These are phyloP conservation scores for Actinomortierella wolfii DNA, from an alignment of 371 early-diverging fungal species.

Conservation along the genomic window DNA sequence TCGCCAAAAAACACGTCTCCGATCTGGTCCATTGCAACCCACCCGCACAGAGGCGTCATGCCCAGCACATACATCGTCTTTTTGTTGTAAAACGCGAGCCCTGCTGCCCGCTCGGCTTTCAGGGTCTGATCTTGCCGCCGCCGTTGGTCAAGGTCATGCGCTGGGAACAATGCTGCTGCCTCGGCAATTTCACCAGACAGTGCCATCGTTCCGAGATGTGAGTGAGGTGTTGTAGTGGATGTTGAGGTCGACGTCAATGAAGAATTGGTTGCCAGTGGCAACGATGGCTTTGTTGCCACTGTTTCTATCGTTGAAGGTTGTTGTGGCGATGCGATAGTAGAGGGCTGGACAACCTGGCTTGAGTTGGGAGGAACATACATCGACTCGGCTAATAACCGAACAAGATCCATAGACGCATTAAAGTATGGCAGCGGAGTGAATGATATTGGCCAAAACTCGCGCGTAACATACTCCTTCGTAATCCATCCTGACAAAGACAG, in stretches of 20 bases:
- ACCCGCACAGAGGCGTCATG: slow-evolving; percentile 61
- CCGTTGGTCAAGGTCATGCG: slow-evolving; percentile 42
- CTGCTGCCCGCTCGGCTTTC: slow-evolving; percentile 54
- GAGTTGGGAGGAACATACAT: slow-evolving; percentile 23
- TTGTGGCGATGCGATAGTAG: background rate
- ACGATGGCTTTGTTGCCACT: slow-evolving; percentile 3
- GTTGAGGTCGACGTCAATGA: slow-evolving; percentile 2
- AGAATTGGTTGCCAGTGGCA: slow-evolving; percentile 7
- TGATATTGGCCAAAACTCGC: slow-evolving; percentile 34
- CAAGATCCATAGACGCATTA: slow-evolving; percentile 36
- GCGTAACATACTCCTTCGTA: too few species aligned
- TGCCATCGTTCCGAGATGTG: slow-evolving; percentile 32
- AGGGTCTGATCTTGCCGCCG: slow-evolving; percentile 41
- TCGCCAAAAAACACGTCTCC: slow-evolving; percentile 46
- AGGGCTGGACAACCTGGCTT: background rate
- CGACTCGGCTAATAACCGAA: slow-evolving; percentile 35
- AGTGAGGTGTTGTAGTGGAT: background rate
- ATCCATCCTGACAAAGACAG: too few species aligned
- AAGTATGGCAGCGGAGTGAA: slow-evolving; percentile 45
- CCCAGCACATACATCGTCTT: slow-evolving; percentile 59
- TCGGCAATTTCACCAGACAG: slow-evolving; percentile 39
- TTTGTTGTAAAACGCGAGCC: slow-evolving; percentile 62
- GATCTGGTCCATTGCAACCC: slow-evolving; percentile 55
- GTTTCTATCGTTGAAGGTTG: too few species aligned
- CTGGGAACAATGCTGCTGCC: slow-evolving; percentile 37